A percentile compares a stretch with the other conserved stretches of the same genome.
These are phyloP conservation scores for Boeremia exigua DNA, from an alignment of 2,329 filamentous ascomycete genomes.

Conservation along the genomic window DNA sequence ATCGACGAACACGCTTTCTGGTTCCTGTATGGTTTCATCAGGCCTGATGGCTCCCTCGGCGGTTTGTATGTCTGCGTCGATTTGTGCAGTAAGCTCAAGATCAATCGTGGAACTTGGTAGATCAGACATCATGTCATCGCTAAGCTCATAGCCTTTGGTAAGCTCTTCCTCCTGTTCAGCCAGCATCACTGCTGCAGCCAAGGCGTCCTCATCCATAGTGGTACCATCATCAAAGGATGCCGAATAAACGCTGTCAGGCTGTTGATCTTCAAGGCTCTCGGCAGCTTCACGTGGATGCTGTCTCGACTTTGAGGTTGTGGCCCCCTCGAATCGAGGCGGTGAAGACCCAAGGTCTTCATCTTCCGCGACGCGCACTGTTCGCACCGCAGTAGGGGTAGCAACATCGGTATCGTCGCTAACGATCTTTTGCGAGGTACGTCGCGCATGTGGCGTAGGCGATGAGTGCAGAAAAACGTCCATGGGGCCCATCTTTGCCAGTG, in stretches of 20 bases:
- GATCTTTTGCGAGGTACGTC: constrained; percentile 33
- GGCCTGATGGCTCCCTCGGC: constrained; percentile 7
- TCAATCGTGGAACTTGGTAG: constrained; percentile 42
- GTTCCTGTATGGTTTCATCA: constrained; percentile 20
- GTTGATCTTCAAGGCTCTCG: constrained; percentile 29
- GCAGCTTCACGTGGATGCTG: constrained; percentile 5
- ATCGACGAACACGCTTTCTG: constrained; percentile 32
- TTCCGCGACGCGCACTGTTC: constrained; percentile 25
- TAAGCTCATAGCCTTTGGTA: constrained; percentile 1
- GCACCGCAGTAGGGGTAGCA: constrained; percentile 37
- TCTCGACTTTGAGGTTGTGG: not conserved
- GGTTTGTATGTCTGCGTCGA: constrained; percentile 44
- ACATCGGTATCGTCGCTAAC: constrained; percentile 35
- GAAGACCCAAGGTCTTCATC: constrained; percentile 45
- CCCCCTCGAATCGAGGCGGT: constrained; percentile 40
- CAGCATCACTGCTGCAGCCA: constrained; percentile 21
- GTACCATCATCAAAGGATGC: constrained; percentile 41
- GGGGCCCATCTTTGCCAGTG: constrained; percentile 36
- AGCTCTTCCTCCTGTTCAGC: constrained; percentile 9
- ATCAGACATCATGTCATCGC: constrained; percentile 29
- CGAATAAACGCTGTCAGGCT: constrained; percentile 23
- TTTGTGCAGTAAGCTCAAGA: constrained; percentile 42
- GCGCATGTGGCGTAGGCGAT: constrained; percentile 45
- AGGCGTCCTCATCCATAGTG: constrained; percentile 39
- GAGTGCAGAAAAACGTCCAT: constrained; percentile 46